Conservation (phyloP, 345 rosid genomes). For the Hypericum androsaemum region DNA sequence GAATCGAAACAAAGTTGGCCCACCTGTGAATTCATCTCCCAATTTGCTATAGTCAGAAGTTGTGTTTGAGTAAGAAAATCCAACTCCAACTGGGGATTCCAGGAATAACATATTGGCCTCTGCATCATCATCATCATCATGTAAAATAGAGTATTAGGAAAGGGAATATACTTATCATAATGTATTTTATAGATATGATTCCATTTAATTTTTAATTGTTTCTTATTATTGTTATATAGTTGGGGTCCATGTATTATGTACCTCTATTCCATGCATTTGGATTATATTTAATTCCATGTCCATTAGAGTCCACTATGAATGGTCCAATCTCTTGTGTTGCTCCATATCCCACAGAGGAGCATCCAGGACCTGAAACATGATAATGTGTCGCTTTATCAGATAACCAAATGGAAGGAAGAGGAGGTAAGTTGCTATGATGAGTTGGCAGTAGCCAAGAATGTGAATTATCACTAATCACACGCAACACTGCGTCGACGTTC, state of each 20-base stretch:
- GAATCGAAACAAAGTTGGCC: neutral
- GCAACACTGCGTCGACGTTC: no score
- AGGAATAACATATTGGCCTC: slow-evolving; percentile 86
- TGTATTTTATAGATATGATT: slow-evolving; percentile 10
- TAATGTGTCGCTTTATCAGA: slow-evolving; percentile 34
- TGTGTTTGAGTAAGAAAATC: slow-evolving; percentile 85
- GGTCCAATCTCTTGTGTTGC: slow-evolving; percentile 98
- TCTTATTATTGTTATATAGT: no score
- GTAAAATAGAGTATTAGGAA: slow-evolving; percentile 13
- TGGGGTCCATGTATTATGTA: no score
- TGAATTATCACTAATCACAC: no score
- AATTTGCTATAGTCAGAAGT: slow-evolving; percentile 43
- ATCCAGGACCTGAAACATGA: slow-evolving; percentile 76
- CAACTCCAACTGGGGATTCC: slow-evolving; percentile 93
- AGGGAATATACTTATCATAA: neutral
- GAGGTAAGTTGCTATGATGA: no score
- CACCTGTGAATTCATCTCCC: slow-evolving; percentile 78
- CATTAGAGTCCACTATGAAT: slow-evolving; percentile 63
- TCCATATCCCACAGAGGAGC: slow-evolving; percentile 95
- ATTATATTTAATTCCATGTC: slow-evolving; percentile 46
- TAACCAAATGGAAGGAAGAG: neutral
- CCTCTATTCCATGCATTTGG: slow-evolving; percentile 84
- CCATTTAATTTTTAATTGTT: no score
- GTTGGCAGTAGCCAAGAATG: no score
- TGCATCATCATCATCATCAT: slow-evolving; percentile 23